Percentiles rank a stretch among this genome's conserved stretches.
These are phyloP conservation scores for Trichosanthes truncata DNA, from an alignment of 306 rosid genomes.

Conservation along the genomic window DNA sequence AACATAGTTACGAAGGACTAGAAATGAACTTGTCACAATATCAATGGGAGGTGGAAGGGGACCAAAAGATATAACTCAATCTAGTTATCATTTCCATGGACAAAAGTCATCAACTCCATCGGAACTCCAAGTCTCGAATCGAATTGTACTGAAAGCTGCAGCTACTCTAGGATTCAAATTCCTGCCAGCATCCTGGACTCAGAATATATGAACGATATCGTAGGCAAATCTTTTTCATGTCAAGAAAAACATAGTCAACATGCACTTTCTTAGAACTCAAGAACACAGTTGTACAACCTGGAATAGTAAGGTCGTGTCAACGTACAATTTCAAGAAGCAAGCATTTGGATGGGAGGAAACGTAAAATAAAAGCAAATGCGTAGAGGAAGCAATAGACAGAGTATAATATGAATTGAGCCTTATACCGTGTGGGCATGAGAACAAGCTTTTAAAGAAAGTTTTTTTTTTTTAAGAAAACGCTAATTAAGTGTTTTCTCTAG, in stretches of 20 bases:
- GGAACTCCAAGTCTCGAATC: background rate
- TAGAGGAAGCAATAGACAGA: background rate
- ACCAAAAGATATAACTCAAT: background rate
- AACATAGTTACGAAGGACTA: background rate
- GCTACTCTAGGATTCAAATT: background rate
- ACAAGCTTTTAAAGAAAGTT: background rate
- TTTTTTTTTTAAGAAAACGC: background rate
- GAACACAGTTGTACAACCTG: background rate
- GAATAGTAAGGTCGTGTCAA: background rate
- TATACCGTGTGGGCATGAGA: background rate
- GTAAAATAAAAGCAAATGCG: background rate
- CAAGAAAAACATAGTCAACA: constrained; percentile 20
- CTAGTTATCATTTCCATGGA: background rate
- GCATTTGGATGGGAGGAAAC: background rate
- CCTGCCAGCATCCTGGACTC: constrained; percentile 18
- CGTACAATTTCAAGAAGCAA: background rate
- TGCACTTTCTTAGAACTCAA: background rate
- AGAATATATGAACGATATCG: constrained; percentile 88
- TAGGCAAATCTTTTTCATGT: constrained; percentile 68
- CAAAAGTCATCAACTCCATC: background rate
- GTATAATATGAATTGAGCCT: background rate
- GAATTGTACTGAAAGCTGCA: background rate
- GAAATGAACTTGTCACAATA: background rate
- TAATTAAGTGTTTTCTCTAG: background rate
- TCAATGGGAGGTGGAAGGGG: background rate